Evolutionary conservation across 2,329 filamentous ascomycete genomes (phyloP), one percentile per base, ranked within the genome.

Genomic region (Sclerotinia nivalis): DNA sequence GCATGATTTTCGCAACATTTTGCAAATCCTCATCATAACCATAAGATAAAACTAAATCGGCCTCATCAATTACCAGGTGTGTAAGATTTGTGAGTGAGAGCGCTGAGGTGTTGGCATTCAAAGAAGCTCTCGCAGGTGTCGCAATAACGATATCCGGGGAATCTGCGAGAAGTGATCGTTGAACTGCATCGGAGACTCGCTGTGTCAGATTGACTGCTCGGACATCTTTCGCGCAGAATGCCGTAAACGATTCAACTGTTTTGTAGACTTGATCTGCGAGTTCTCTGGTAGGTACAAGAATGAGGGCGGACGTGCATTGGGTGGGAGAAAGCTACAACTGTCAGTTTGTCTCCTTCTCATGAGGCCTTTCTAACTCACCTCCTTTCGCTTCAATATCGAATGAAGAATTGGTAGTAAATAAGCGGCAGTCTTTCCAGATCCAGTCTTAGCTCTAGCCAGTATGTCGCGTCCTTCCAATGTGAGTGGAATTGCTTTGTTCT

Each of bases 381-480:
- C 81, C 81, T 97, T 97, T 74, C 88, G 88, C 78, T 91, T 92
- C 69, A 99, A 82, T 72, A 97, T 92, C 49, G 88, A 87, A 75
- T 97, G 91, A 22, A 99, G 82, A n/a, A 97, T 86, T 1, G 96
- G 96, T 55, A 99, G 85, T 9, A 97, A 84, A 79, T 98, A 98
- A 64, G 96, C 95, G n/a, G 93, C 93, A 15, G 96, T 99, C 85
- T 99, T 99, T 75, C 96, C 96, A 5, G 94, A 97, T 18, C 96
- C 96, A 7, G 96, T 98, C 80, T 95, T 96, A 50, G 95, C 93
- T 78, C 95, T 93, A 68, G 93, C 94, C 52, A 98, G 84, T 61
- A 99, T 89, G 84, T 98, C 93, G 77, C 93, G 90, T 18, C 96
- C 95, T 73, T 93, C 89, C 25, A 98, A 84, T 31, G 93, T 93